Evolutionary conservation across 805 yeast genomes (phyloP), one percentile per base, ranked within the genome.

Genomic region (Zygosaccharomyces pseudorouxii): DNA sequence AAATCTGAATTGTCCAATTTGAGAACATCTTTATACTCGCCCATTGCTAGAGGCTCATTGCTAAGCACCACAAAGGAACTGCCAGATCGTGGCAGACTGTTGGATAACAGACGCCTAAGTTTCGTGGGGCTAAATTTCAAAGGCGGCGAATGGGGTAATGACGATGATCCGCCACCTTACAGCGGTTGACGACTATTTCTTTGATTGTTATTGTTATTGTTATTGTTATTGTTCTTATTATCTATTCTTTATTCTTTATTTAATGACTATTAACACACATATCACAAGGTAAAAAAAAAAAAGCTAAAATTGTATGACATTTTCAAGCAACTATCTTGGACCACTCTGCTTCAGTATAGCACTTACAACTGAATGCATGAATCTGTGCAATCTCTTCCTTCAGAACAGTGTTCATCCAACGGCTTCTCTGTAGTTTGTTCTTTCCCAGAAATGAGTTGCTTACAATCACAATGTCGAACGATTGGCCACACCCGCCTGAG

Each of bases 401-500:
- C 53, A 93, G 73, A 1, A 86, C 81, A 28, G 65, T 72, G 67
- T 93, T 93, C 42, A 95, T 96, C 56, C 89, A 60, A 55, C 98
- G 74, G 59, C 92, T 96, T 62, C 99, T 78, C 73, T 82, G 79
- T 43, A 93, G 73, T 64, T 86, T 86, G 69, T 88, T 89, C 70
- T 89, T 88, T 20, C 93, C 93, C 51, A 74, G 67, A 66, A 95
- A 93, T 19, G 73, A 62, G 39, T 80, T 75, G 5, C 82, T 68
- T 8, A 93, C 96, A 23, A 95, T 90, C 5, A 87, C 78, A 29
- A 89, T 96, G 33, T 95, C 96, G 68, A 90, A 92, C 2, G 98
- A 96, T 67, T 92, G 97, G 4, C 99, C 99, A 69, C 99, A 93
- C 1, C 99, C 99, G 12, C 95, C 95, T 38, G 82, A 73, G 55